Conservation (phyloP, 1,284 basidiomycete species). For the Fomitopsis palustris region DNA sequence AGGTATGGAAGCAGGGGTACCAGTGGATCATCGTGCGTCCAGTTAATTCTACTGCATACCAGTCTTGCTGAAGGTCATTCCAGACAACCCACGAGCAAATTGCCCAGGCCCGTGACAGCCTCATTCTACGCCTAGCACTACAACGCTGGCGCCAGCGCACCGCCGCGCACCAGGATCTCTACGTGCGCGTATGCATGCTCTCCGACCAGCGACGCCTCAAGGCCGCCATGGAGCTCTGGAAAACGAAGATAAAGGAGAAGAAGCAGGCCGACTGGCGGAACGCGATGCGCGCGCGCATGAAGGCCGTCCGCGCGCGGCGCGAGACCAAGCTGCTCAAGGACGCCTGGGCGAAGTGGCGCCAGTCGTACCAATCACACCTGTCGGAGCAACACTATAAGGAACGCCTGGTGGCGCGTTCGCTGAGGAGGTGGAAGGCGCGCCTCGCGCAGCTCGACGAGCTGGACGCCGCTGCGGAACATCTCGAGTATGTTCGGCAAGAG, state of each 20-base stretch:
- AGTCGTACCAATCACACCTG: slow-evolving; percentile 43
- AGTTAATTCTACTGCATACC: slow-evolving; percentile 3
- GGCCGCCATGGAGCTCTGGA: slow-evolving; percentile 45
- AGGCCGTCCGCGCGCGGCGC: slow-evolving; percentile 48
- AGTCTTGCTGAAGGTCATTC: neutral
- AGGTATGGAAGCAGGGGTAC: slow-evolving; percentile 65
- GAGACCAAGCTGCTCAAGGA: slow-evolving; percentile 47
- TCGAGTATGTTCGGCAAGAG: slow-evolving; percentile 35
- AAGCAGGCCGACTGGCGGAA: slow-evolving; percentile 56
- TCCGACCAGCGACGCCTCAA: slow-evolving; percentile 42
- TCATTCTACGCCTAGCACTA: slow-evolving; percentile 53
- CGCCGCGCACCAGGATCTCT: slow-evolving; percentile 34
- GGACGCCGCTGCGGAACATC: slow-evolving; percentile 46
- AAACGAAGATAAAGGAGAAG: slow-evolving; percentile 43
- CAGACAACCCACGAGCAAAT: slow-evolving; percentile 67
- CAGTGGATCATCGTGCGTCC: slow-evolving; percentile 66
- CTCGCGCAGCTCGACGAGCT: slow-evolving; percentile 38
- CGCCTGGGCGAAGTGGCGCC: slow-evolving; percentile 62
- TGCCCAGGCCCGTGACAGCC: slow-evolving; percentile 50
- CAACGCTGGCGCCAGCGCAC: slow-evolving; percentile 52
- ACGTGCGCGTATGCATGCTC: slow-evolving; percentile 36
- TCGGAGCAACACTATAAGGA: slow-evolving; percentile 46
- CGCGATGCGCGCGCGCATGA: slow-evolving; percentile 68
- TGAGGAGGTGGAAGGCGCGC: slow-evolving; percentile 48
- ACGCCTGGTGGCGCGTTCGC: slow-evolving; percentile 40